phyloP scores from a whole-genome alignment of 305 asterid genomes.

The Stenogyne calaminthoides region DNA sequence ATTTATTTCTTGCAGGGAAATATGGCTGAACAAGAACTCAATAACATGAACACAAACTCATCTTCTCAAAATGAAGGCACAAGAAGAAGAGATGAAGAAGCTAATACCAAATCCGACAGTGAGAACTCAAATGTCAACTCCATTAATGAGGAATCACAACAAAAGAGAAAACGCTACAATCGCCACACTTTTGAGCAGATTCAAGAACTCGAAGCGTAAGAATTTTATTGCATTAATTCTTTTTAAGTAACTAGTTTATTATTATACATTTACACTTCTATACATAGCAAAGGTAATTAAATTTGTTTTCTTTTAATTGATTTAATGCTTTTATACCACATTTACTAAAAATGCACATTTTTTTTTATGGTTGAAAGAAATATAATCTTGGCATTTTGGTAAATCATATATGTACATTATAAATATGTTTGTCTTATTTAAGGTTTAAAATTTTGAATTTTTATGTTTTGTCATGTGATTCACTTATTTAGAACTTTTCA shows the following conservation, averaged over 20 bases:
- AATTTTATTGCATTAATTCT: neutral
- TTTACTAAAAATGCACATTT: neutral
- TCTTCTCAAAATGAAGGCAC: neutral
- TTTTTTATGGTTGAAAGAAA: neutral
- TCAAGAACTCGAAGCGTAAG: constrained; percentile 56
- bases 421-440: too few relatives aligned
- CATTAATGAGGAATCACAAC: constrained; percentile 30
- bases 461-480: too few relatives aligned
- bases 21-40: neutral
- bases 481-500: too few relatives aligned
- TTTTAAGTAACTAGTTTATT: neutral
- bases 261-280: too few relatives aligned
- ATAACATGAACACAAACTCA: constrained; percentile 4
- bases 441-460: too few relatives aligned
- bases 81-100: constrained; percentile 26
- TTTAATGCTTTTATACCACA: neutral
- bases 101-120: constrained; percentile 26
- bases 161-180: constrained; percentile 42
- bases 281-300: neutral
- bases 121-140: constrained; percentile 25
- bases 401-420: too few relatives aligned
- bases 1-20: neutral
- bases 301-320: neutral
- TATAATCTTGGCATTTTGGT: too few relatives aligned
- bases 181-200: constrained; percentile 56